These are phyloP conservation scores for Narthecium ossifragum DNA, from an alignment of 106 monocot species.

Conservation along the genomic window DNA sequence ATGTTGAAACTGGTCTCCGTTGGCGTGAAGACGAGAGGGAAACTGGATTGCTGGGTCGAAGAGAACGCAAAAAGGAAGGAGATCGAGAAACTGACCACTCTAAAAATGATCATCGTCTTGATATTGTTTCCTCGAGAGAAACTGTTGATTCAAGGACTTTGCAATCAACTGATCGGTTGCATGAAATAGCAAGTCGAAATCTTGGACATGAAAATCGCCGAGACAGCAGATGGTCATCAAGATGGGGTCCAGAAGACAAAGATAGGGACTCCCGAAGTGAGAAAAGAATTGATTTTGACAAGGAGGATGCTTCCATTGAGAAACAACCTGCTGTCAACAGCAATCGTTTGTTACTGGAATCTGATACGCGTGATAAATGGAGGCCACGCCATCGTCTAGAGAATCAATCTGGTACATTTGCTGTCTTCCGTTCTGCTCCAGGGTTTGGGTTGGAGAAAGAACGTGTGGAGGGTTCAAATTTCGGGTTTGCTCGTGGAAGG, in stretches of 20 bases:
- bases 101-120: constrained; percentile 68
- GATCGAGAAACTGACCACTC: constrained; percentile 67
- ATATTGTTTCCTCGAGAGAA: constrained; percentile 43
- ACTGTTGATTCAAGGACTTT: constrained; percentile 39
- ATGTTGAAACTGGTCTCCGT: constrained; percentile 58
- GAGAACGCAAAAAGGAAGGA: constrained; percentile 89
- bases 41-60: constrained; percentile 75
- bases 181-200: constrained; percentile 50
- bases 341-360: constrained; percentile 42
- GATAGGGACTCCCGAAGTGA: constrained; percentile 68
- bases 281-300: constrained; percentile 55
- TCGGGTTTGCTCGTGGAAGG: constrained; percentile 79
- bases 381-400: constrained; percentile 93
- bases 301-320: constrained; percentile 59
- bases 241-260: constrained; percentile 97
- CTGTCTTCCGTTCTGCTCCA: constrained; percentile 73
- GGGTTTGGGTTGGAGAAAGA: constrained; percentile 83
- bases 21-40: constrained; percentile 99
- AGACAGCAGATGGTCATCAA: constrained; percentile 92
- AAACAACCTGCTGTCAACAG: constrained; percentile 44
- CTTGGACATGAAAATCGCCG: constrained; percentile 51
- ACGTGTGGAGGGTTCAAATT: constrained; percentile 36
- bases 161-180: constrained; percentile 51
- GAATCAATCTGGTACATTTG: constrained; percentile 38
- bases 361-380: constrained; percentile 97